Base-by-base conservation (phyloP, 768 basidiomycete species). In the Suillus tomentosus region DNA sequence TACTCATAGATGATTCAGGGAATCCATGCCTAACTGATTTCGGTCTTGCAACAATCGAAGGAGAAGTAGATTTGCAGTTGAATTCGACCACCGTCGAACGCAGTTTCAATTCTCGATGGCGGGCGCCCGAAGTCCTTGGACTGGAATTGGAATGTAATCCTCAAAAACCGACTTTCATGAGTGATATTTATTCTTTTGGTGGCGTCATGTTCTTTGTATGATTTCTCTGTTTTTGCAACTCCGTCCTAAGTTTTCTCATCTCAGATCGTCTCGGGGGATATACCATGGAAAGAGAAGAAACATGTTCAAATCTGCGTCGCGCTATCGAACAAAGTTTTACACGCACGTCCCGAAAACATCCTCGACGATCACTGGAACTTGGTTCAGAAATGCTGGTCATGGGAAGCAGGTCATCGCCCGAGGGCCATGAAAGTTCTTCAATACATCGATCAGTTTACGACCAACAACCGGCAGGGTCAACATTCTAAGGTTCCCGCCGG, bases 271-370 rank as follows among this genome's bases (percentile, higher is more conserved):
- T 51, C 50, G 7, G 50, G 50, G 9, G 27, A 19, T 19, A 8
- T 31, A 0, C 51, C 27, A 53, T 53, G 51, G 27, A 53, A 53
- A 31, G 27, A 53, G 3, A 51, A 17, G 27, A 31, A 10, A 0
- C 19, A 4, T 0, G 0, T 1, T 51, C 50, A 51, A 1, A 51
- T 51, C 1, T 8, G 1, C 15, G 2, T 51, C 5, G 3, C 3
- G 15, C 50, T 51, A 27, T 8, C 50, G 1, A 3, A 2, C 0
- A 10, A 2, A 17, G 27, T 3, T 0, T 2, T 2, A 3, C 27
- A 3, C 2, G 4, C 50, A 2, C 27, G 27, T 3, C 50, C 50
- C 2, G 3, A 17, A 0, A 51, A 27, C 15, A 51, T 51, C 0
- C 15, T 1, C 0, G 8, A 51, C 15, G 0, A 51, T 5, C 27